phyloP scores from a whole-genome alignment of 2,329 filamentous ascomycete species.

The Aspergillus alliaceus region DNA sequence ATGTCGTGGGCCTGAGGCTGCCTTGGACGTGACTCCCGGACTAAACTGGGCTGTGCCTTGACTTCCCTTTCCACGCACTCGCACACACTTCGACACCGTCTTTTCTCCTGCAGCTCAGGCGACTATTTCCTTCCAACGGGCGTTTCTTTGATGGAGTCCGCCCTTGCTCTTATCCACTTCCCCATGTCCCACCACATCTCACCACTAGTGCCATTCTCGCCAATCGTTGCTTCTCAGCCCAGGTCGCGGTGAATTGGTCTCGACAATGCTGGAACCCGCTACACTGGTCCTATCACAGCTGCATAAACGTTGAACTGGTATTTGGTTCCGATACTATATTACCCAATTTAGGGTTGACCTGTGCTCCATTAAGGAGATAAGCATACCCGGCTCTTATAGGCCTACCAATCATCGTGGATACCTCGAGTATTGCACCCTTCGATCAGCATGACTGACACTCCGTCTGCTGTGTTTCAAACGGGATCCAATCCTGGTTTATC shows the following conservation, averaged over 20 bases:
- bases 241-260: slow-evolving; percentile 16
- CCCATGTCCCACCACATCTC: slow-evolving; percentile 18
- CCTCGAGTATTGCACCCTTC: not conserved
- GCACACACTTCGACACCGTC: not conserved
- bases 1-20: too few relatives aligned
- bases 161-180: slow-evolving; percentile 1
- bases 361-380: slow-evolving; percentile 1
- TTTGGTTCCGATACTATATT: not conserved
- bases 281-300: slow-evolving; percentile 2
- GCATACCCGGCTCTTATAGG: not conserved
- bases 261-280: slow-evolving; percentile 13
- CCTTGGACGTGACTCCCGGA: too few relatives aligned
- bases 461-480: slow-evolving; percentile 14
- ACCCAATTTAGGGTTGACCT: not conserved
- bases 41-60: too few relatives aligned
- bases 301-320: slow-evolving; percentile 5
- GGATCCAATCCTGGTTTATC: slow-evolving; percentile 9
- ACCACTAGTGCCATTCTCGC: slow-evolving; percentile 15
- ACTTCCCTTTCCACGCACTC: not conserved
- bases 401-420: slow-evolving; percentile 1
- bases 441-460: slow-evolving; percentile 17
- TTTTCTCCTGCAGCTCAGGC: not conserved
- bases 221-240: slow-evolving; percentile 2
- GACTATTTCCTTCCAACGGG: not conserved
- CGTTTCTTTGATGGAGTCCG: slow-evolving; percentile 2